Percentiles rank a stretch among this genome's conserved stretches.
Evolutionary conservation across 2,329 filamentous ascomycete species (phyloP).

Genomic region (Nectriaceae sp.): DNA sequence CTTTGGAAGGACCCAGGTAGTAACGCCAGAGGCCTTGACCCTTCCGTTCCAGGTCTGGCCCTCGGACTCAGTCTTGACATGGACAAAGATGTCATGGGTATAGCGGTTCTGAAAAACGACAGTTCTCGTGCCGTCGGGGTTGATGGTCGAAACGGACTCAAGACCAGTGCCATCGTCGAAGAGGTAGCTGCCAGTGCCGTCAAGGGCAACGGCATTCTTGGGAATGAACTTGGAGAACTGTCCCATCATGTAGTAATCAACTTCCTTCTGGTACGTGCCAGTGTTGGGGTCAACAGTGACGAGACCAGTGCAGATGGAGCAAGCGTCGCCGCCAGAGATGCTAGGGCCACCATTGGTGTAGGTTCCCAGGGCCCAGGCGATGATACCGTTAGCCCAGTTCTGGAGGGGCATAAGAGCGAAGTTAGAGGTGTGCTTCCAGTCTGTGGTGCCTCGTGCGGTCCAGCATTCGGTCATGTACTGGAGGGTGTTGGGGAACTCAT

Average conservation of each 20-base stretch:
- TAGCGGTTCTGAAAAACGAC: constrained; percentile 50
- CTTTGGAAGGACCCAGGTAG: constrained; percentile 41
- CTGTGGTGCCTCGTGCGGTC: constrained; percentile 43
- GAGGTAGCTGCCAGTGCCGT: constrained; percentile 45
- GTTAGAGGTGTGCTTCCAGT: constrained; percentile 39
- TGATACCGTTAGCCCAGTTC: constrained; percentile 47
- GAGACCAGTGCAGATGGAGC: constrained; percentile 49
- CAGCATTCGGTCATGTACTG: constrained; percentile 55
- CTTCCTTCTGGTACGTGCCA: constrained; percentile 45
- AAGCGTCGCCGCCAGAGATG: constrained; percentile 41
- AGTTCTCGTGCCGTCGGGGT: constrained; percentile 46
- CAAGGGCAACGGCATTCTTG: constrained; percentile 44
- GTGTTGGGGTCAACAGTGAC: constrained; percentile 52
- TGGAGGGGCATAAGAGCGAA: constrained; percentile 53
- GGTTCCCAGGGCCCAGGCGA: constrained; percentile 48
- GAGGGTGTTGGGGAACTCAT: constrained; percentile 37
- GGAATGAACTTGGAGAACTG: constrained; percentile 53
- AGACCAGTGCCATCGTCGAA: constrained; percentile 41
- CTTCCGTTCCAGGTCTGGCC: constrained; percentile 42
- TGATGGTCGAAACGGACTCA: constrained; percentile 48
- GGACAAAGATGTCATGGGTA: constrained; percentile 45
- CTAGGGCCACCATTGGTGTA: constrained; percentile 45
- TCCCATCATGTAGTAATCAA: constrained; percentile 56
- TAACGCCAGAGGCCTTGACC: constrained; percentile 36
- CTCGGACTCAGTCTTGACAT: constrained; percentile 32